Evolutionary conservation across 1,139 yeast species (phyloP), one percentile per base, ranked within the genome.

Genomic region (Debaryomyces sp.): DNA sequence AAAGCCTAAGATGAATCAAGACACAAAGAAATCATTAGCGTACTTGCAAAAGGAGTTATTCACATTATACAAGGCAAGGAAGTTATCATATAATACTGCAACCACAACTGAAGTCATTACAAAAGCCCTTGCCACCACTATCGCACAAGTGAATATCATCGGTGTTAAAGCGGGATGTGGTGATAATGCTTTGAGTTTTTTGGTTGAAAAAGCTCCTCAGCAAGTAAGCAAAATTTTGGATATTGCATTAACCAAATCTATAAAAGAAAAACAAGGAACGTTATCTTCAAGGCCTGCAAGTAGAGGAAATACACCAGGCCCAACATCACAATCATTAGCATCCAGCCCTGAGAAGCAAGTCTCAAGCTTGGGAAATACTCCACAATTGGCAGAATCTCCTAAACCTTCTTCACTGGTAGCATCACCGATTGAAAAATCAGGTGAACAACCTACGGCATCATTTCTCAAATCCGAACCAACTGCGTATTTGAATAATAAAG

Each of bases 111-210:
- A 84, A 51, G 82, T 90, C 49, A 77, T 91, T 57, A 90, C 97
- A n/a, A 91, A 88, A 59, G 97, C 97, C 0, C 76, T 91, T 57
- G 96, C 97, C 3, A 88, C 92, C 70, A 92, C 97, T 0, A 90
- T 91, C 53, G 92, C 96, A 2, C 97, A 87, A 64, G 92, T 87
- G 5, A 86, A 88, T 52, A 89, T 87, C 54, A 92, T 92, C 18
- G 96, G 96, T 0, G 87, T 89, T 55, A 86, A 84, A 58, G 89
- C 89, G 30, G 95, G 96, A 15, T 85, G 88, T 52, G 85, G 85
- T 1, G 89, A 90, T 24, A 89, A 89, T 57, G 96, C 92, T 9
- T 75, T 87, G 55, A 83, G 88, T 26, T 86, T 89, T 47, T 77
- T 89, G 61, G 91, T 88, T 59, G 96, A 90, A 52, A 87, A 87